Percentiles rank a stretch among this genome's conserved stretches.
Evolutionary conservation across 1,284 basidiomycete species (phyloP).

Genomic region (Clitocybe nebularis): DNA sequence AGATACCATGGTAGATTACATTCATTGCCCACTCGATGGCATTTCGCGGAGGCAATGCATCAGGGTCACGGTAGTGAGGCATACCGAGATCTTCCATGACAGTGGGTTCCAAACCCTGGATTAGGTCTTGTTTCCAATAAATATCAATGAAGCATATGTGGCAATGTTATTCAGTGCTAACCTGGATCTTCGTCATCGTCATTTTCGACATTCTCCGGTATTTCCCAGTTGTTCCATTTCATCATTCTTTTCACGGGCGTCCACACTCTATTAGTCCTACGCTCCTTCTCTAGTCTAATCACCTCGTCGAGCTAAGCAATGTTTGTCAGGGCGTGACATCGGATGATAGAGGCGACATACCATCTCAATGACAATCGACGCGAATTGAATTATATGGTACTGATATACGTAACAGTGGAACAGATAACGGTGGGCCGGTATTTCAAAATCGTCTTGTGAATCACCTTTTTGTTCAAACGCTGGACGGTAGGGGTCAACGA

Average conservation of each 20-base stretch:
- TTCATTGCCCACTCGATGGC: constrained; percentile 48
- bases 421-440: constrained; percentile 59
- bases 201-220: constrained; percentile 38
- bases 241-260: constrained; percentile 51
- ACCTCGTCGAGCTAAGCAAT: constrained; percentile 31
- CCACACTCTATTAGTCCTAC: constrained; percentile 58
- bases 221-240: constrained; percentile 47
- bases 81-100: constrained; percentile 47
- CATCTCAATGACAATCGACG: constrained; percentile 40
- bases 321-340: not conserved
- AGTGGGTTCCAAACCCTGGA: constrained; percentile 52
- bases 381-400: constrained; percentile 60
- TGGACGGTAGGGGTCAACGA: constrained; percentile 69
- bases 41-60: constrained; percentile 68
- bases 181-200: constrained; percentile 38
- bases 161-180: constrained; percentile 9
- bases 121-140: constrained; percentile 37
- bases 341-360: constrained; percentile 27
- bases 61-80: constrained; percentile 62
- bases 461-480: constrained; percentile 47
- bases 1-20: constrained; percentile 36
- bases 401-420: constrained; percentile 76
- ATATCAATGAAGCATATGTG: not conserved
- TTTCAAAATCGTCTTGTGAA: constrained; percentile 23
- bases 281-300: constrained; percentile 52